A percentile compares a stretch with the other conserved stretches of the same genome.
Evolutionary conservation across 2,329 filamentous ascomycete species (phyloP).

Genomic region (Tolypocladium capitatum): DNA sequence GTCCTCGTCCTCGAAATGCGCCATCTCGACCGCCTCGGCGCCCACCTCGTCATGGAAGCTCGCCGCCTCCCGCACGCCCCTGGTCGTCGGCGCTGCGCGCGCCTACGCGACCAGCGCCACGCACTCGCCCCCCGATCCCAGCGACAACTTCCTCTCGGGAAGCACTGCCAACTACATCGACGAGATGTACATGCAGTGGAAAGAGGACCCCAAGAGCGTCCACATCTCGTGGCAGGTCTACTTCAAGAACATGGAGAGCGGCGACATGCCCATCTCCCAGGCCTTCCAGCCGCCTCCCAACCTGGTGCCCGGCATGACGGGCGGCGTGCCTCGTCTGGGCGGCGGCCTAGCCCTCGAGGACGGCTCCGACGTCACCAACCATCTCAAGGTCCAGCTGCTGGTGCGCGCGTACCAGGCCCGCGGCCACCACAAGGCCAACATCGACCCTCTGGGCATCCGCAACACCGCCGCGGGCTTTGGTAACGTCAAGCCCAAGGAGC

Average conservation of each 20-base stretch:
- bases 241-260: slow-evolving; percentile 98
- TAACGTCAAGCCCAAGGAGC: slow-evolving; percentile 80
- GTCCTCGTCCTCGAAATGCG: slow-evolving; percentile 23
- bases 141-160: slow-evolving; percentile 91
- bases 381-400: slow-evolving; percentile 94
- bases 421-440: slow-evolving; percentile 95
- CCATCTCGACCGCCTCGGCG: slow-evolving; percentile 26
- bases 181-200: slow-evolving; percentile 99
- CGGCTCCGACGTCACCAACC: slow-evolving; percentile 79
- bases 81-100: slow-evolving; percentile 36
- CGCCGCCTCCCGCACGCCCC: slow-evolving; percentile 31
- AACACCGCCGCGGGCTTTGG: slow-evolving; percentile 63
- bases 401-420: slow-evolving; percentile 96
- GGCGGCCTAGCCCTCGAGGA: slow-evolving; percentile 54
- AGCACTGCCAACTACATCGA: slow-evolving; percentile 98
- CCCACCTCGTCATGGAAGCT: slow-evolving; percentile 31
- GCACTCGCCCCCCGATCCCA: slow-evolving; percentile 55
- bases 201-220: slow-evolving; percentile 80
- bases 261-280: slow-evolving; percentile 93
- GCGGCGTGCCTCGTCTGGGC: slow-evolving; percentile 60
- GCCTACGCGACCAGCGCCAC: slow-evolving; percentile 40
- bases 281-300: slow-evolving; percentile 94
- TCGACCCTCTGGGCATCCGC: slow-evolving; percentile 89
- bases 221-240: slow-evolving; percentile 99
- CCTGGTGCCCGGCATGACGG: slow-evolving; percentile 69